These are phyloP conservation scores for Plicaturopsis crispa DNA, from an alignment of 768 basidiomycete genomes.

Conservation along the genomic window DNA sequence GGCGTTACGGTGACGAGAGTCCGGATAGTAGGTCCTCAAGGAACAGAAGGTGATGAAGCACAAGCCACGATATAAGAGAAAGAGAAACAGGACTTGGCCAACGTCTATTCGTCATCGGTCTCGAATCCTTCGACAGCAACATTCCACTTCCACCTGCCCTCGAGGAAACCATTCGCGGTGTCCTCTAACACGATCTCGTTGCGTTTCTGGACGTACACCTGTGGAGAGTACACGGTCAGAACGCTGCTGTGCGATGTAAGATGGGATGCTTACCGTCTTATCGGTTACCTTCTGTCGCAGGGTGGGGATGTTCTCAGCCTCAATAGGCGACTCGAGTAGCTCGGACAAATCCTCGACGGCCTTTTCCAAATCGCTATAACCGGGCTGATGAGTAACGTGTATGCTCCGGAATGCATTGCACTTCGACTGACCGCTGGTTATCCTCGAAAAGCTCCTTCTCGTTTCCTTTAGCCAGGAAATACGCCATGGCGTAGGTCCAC, in stretches of 20 bases:
- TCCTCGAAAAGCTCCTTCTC: slow-evolving; percentile 95
- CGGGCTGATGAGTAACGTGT: slow-evolving; percentile 6
- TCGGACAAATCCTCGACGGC: slow-evolving; percentile 96
- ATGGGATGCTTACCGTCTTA: slow-evolving; percentile 61
- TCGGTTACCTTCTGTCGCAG: slow-evolving; percentile 92
- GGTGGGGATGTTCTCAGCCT: slow-evolving; percentile 71
- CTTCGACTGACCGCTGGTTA: slow-evolving; percentile 69
- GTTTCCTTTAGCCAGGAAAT: slow-evolving; percentile 86
- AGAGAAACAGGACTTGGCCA: too few relatives aligned
- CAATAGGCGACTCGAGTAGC: slow-evolving; percentile 85
- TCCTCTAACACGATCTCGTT: slow-evolving; percentile 95
- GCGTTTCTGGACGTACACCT: slow-evolving; percentile 83
- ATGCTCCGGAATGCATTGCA: neutral
- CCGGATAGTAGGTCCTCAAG: too few relatives aligned
- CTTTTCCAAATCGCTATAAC: slow-evolving; percentile 75
- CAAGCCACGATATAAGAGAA: too few relatives aligned
- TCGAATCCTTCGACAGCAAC: slow-evolving; percentile 65
- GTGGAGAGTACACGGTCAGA: neutral
- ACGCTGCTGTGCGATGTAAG: neutral
- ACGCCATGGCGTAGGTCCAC: slow-evolving; percentile 99
- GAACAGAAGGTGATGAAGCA: too few relatives aligned
- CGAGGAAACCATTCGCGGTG: slow-evolving; percentile 83
- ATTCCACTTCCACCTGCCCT: slow-evolving; percentile 85
- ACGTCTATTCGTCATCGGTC: too few relatives aligned
- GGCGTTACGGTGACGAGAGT: too few relatives aligned